Percentiles rank a stretch among this genome's conserved stretches.
phyloP scores from a whole-genome alignment of 345 rosid species.

The Corymbia maculata region DNA sequence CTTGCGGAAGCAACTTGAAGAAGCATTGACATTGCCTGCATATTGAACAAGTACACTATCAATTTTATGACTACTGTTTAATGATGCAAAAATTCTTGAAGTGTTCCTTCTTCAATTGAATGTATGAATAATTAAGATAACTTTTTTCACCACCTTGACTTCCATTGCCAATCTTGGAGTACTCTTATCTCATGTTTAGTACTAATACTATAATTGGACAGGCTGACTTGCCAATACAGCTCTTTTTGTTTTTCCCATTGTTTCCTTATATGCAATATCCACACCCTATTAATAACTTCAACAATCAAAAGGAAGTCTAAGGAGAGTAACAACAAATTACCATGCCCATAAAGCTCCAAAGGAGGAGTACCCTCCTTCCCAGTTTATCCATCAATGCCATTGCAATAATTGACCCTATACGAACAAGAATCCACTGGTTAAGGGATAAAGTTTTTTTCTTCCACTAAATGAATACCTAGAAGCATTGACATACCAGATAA shows the following conservation, averaged over 20 bases:
- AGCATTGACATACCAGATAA: slow-evolving; percentile 43
- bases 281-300: neutral
- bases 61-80: neutral
- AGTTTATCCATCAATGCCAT: slow-evolving; percentile 94
- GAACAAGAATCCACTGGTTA: neutral
- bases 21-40: slow-evolving; percentile 76
- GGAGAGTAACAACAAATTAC: neutral
- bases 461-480: neutral
- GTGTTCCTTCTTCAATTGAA: neutral
- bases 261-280: neutral
- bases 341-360: slow-evolving; percentile 44
- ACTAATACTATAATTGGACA: neutral
- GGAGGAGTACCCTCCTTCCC: slow-evolving; percentile 38
- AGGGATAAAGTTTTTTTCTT: neutral
- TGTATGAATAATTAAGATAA: neutral
- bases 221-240: neutral
- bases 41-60: neutral
- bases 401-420: slow-evolving; percentile 70
- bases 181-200: neutral
- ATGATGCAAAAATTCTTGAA: neutral
- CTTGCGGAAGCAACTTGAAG: slow-evolving; percentile 73
- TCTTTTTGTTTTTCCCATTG: neutral
- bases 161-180: neutral
- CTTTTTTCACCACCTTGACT: neutral
- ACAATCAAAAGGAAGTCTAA: neutral